Evolutionary conservation across 2,329 filamentous ascomycete genomes (phyloP).

Genomic region (Curvularia verruculosa): DNA sequence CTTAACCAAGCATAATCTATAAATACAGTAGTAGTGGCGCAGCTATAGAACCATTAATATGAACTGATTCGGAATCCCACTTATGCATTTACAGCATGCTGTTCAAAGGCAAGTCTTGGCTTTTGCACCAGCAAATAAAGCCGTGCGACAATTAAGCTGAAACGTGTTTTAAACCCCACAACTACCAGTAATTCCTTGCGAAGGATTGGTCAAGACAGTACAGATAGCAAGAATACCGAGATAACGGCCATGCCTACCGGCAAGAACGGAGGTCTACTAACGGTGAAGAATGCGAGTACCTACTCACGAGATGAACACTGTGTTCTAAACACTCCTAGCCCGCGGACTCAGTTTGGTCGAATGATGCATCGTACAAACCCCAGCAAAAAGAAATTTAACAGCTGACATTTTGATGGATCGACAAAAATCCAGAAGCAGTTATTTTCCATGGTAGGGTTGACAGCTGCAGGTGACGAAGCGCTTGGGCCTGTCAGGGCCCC

Average conservation of each 20-base stretch:
- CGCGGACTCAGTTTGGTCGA: not conserved
- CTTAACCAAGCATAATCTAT: not conserved
- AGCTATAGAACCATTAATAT: not conserved
- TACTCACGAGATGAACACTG: not conserved
- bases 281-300: not conserved
- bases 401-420: not conserved
- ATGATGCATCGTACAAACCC: not conserved
- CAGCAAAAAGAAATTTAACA: not conserved
- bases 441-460: not conserved
- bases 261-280: not conserved
- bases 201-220: not conserved
- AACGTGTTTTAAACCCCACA: not conserved
- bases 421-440: not conserved
- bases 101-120: not conserved
- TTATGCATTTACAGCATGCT: not conserved
- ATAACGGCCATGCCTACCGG: not conserved
- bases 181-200: not conserved
- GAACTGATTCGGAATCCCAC: no score
- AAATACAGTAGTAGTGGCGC: not conserved
- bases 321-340: not conserved
- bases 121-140: not conserved
- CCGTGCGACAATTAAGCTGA: not conserved
- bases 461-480: conserved; percentile 1
- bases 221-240: not conserved
- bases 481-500: not conserved